Percentiles rank a stretch among this genome's conserved stretches.
Conservation (phyloP, 2,329 filamentous ascomycete genomes). For the Exophiala viscosa region DNA sequence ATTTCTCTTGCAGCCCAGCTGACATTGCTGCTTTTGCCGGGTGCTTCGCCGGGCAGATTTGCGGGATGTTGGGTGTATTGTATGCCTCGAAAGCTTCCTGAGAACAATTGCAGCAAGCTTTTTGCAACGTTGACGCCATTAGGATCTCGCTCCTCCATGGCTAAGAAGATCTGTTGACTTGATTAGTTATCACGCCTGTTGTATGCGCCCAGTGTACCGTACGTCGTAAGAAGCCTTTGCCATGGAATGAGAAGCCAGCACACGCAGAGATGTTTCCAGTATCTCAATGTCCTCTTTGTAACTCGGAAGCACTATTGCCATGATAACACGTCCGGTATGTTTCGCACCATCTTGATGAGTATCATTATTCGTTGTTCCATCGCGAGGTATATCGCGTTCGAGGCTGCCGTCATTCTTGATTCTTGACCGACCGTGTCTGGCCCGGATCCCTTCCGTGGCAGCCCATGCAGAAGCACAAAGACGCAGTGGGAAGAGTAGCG, state of each 20-base stretch:
- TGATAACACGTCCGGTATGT: conserved; percentile 43
- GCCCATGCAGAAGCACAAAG: conserved; percentile 47
- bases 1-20: conserved; percentile 66
- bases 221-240: conserved; percentile 66
- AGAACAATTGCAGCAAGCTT: conserved; percentile 59
- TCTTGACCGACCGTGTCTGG: conserved; percentile 15
- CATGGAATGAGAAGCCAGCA: conserved; percentile 63
- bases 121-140: conserved; percentile 60
- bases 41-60: conserved; percentile 63
- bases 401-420: conserved; percentile 8
- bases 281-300: conserved; percentile 71
- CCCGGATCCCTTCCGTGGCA: conserved; percentile 31
- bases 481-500: conserved; percentile 55
- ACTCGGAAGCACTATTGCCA: conserved; percentile 68
- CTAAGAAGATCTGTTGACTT: conserved; percentile 59
- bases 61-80: conserved; percentile 65
- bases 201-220: conserved; percentile 7
- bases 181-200: conserved; percentile 1
- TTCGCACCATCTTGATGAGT: background rate
- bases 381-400: conserved; percentile 50
- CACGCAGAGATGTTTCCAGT: conserved; percentile 64
- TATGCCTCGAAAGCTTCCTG: conserved; percentile 63
- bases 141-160: conserved; percentile 67
- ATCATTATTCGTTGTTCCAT: conserved; percentile 46
- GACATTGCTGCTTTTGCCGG: conserved; percentile 72